Conservation (phyloP, 2,329 filamentous ascomycete genomes). For the Truncatella angustata region DNA sequence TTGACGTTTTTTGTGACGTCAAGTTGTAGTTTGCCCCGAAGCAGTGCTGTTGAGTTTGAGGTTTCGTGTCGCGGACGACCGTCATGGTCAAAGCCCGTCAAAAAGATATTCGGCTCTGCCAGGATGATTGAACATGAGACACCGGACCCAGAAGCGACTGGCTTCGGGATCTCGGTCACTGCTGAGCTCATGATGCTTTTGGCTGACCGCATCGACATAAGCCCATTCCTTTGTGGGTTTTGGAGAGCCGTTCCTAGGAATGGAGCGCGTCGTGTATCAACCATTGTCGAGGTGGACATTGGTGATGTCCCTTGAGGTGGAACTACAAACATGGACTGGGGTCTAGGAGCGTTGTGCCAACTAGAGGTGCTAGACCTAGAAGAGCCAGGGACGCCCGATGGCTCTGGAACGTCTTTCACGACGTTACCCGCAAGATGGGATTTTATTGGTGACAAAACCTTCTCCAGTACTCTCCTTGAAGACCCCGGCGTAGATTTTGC, state of each 20-base stretch:
- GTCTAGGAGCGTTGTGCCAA: slow-evolving; percentile 4
- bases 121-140: slow-evolving; percentile 71
- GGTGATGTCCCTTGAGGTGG: slow-evolving; percentile 19
- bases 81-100: slow-evolving; percentile 75
- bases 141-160: slow-evolving; percentile 75
- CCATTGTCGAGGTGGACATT: slow-evolving; percentile 23
- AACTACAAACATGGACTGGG: slow-evolving; percentile 20
- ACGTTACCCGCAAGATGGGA: slow-evolving; percentile 20
- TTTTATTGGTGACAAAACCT: slow-evolving; percentile 30
- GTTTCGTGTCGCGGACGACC: slow-evolving; percentile 53
- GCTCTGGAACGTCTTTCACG: slow-evolving; percentile 15
- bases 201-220: slow-evolving; percentile 48
- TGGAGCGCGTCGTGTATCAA: slow-evolving; percentile 26
- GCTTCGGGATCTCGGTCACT: slow-evolving; percentile 63
- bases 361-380: slow-evolving; percentile 11
- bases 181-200: slow-evolving; percentile 51
- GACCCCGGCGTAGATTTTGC: slow-evolving; percentile 21
- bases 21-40: slow-evolving; percentile 80
- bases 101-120: slow-evolving; percentile 76
- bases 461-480: slow-evolving; percentile 31
- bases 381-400: slow-evolving; percentile 12
- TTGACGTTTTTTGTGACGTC: slow-evolving; percentile 87
- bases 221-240: slow-evolving; percentile 43
- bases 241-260: slow-evolving; percentile 21
- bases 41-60: slow-evolving; percentile 70